Conservation (phyloP, 345 rosid genomes). For the Orychophragmus violaceus region DNA sequence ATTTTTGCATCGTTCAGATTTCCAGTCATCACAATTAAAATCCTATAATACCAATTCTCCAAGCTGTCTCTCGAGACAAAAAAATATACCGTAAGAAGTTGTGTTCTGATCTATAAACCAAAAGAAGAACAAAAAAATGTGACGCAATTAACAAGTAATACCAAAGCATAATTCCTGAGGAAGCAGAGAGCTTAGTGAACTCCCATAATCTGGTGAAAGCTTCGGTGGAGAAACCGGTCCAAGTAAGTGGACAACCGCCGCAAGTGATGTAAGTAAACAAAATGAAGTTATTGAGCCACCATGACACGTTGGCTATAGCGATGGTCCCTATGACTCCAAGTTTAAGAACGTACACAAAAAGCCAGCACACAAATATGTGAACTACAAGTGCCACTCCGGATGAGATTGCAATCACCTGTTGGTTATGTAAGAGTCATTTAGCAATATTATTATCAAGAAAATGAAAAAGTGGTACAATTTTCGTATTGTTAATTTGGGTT, state of each 20-base stretch:
- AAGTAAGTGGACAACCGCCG: conserved; percentile 32
- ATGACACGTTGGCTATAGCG: conserved; percentile 49
- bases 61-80: conserved; percentile 34
- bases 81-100: background rate
- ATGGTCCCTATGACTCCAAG: conserved; percentile 62
- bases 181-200: conserved; percentile 59
- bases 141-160: background rate
- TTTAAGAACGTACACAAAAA: conserved; percentile 45
- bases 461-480: too few species aligned
- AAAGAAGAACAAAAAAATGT: background rate
- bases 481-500: too few species aligned
- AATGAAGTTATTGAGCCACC: conserved; percentile 60
- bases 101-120: background rate
- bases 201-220: conserved; percentile 81
- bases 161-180: conserved; percentile 89
- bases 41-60: conserved; percentile 48
- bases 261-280: conserved; percentile 31
- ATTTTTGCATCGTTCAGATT: conserved; percentile 63
- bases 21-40: conserved; percentile 71
- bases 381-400: conserved; percentile 40
- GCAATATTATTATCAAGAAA: too few species aligned
- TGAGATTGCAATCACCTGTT: conserved; percentile 53
- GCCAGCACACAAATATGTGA: conserved; percentile 58
- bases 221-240: conserved; percentile 77
- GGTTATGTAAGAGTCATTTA: background rate